Evolutionary conservation across 176 grass and related monocot genomes (phyloP).

Genomic region (Carex pumila): DNA sequence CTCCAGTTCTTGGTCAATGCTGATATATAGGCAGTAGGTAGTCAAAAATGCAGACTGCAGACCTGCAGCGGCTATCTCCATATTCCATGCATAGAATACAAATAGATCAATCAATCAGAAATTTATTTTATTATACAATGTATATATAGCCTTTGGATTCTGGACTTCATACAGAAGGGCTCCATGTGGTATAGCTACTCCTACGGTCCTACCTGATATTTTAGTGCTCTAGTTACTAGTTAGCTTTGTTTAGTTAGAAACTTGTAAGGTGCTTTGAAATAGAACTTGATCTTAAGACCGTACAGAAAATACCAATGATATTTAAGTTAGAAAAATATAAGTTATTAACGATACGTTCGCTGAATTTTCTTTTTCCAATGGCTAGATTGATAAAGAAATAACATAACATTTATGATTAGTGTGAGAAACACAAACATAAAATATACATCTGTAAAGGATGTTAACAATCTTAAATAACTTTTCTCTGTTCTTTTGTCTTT

Average conservation of each 20-base stretch:
- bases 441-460: background rate
- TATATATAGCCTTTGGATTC: background rate
- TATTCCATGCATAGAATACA: conserved; percentile 6
- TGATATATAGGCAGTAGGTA: background rate
- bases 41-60: conserved; percentile 7
- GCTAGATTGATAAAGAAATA: background rate
- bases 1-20: background rate
- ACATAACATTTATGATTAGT: background rate
- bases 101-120: background rate
- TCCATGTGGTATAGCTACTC: conserved; percentile 15
- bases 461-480: background rate
- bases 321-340: background rate
- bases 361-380: background rate
- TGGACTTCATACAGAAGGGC: background rate
- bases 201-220: background rate
- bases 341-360: no score
- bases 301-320: background rate
- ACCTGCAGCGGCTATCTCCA: background rate
- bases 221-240: background rate
- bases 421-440: background rate
- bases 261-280: background rate
- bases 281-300: background rate
- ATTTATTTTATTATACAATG: background rate
- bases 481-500: background rate
- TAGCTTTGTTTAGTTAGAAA: background rate